Base-by-base conservation (phyloP, 306 rosid genomes). In the Corylus heterophylla region DNA sequence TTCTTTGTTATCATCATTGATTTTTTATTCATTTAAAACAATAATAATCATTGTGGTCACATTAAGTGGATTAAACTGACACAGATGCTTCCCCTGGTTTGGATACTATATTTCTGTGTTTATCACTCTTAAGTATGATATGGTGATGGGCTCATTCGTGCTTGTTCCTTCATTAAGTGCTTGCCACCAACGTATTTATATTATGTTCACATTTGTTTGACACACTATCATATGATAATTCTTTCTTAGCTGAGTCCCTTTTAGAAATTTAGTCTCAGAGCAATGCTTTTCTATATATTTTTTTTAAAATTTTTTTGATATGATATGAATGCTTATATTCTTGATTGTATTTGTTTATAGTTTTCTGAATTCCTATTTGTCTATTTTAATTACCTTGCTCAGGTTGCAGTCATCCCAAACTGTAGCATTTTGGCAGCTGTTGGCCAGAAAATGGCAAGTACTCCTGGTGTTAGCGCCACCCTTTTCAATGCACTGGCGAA, bases 381-480 rank as follows among this genome's bases (percentile, higher is more conserved):
- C 45, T 71, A 78, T 67, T 77, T 80, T 68, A 4, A 16, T 73
- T 76, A 16, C 69, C 13, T 81, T 58, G 80, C 85, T 82, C 97
- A 95, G 99, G 93, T 95, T 78, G 96, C 92, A 0, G 80, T 95
- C n/a, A 82, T 95, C 81, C 91, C 92, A 17, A 93, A 95, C 85
- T 95, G 98, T 88, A 95, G 99, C 80, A 95, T 95, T 85, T 89
- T 95, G 89, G 99, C 99, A 17, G 87, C 98, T 35, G 99, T 95
- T 87, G 99, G 99, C 80, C 98, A 93, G 88, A 93, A 90, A 75
- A 95, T 95, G 99, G 99, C 98, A n/a, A 95, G 99, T 85, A 91
- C 99, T 73, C 99, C 99, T 70, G 99, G 99, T 81, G 99, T 95
- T 64, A 95, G 99, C 72, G 99, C 99, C 76, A 86, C 98, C 86